phyloP scores from a whole-genome alignment of 2,329 filamentous ascomycete genomes.

The Aspergillus sp. region DNA sequence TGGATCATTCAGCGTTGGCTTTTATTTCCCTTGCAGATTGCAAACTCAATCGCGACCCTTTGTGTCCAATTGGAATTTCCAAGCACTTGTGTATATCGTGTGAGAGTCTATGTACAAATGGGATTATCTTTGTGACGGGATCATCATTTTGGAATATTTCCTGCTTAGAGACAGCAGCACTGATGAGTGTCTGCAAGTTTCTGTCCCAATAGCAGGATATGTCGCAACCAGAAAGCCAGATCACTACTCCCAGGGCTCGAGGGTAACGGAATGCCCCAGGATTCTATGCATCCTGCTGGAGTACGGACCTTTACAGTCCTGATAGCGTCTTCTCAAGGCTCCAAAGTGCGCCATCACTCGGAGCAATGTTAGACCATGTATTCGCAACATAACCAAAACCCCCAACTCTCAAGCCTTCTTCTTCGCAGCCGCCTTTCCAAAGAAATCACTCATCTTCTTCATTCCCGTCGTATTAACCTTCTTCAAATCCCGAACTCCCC shows the following conservation, averaged over 20 bases:
- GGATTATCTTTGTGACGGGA: conserved; percentile 1
- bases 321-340: too few relatives aligned
- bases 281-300: too few relatives aligned
- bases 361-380: too few relatives aligned
- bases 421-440: conserved; percentile 62
- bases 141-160: too few relatives aligned
- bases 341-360: too few relatives aligned
- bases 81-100: neutral
- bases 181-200: neutral
- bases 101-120: conserved; percentile 1
- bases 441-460: conserved; percentile 97
- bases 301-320: too few relatives aligned
- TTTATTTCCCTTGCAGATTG: neutral
- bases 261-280: too few relatives aligned
- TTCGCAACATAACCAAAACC: neutral
- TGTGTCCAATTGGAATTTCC: neutral
- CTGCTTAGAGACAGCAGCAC: neutral
- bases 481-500: conserved; percentile 75
- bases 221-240: too few relatives aligned
- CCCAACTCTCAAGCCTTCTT: conserved; percentile 33
- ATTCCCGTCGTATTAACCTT: conserved; percentile 92
- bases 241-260: too few relatives aligned
- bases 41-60: neutral
- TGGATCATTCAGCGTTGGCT: conserved; percentile 6
- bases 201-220: too few relatives aligned